Evolutionary conservation across 768 basidiomycete genomes (phyloP), one percentile per base, ranked within the genome.

Genomic region (Suillus placidus): DNA sequence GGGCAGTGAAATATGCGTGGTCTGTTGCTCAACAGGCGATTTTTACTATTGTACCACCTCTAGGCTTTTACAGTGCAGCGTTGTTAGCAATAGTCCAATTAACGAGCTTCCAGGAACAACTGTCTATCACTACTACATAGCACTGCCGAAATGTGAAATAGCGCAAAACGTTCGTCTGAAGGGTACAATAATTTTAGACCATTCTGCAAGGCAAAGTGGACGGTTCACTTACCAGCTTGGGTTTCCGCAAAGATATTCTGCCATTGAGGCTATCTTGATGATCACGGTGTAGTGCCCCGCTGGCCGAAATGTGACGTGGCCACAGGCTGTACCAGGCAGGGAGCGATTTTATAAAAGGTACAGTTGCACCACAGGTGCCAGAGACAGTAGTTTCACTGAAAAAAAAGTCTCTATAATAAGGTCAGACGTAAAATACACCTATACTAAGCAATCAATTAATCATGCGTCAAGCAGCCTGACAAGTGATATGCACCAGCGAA

Each of bases 1-100:
- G 86, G 78, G 60, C 72, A 81, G 60, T 74, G 60, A 65, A 42
- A 47, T n/a, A 35, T 45, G 14, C 5, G 20, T 18, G 23, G 55
- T 6, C 7, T 42, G 10, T 16, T 6, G 57, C 20, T 62, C 18
- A 16, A 60, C 13, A 35, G 8, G 37, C 5, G 2, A 34, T 10
- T 6, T 10, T 13, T 9, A 6, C 13, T 35, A 40, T 51, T 32
- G 7, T 63, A 23, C 23, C 23, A 30, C 51, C 14, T 51, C 47
- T 49, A 26, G 47, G 47, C 6, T 26, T 14, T 4, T 26, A 51
- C 14, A 51, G 13, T 26, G 14, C 7, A 51, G 26, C 26, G 3
- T 51, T 16, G 51, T 14, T 51, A 16, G 14, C 49, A 51, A 51
- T 3, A 14, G 6, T 4, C n/a, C 45, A 12, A 47, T n/a, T 23